A percentile compares a stretch with the other conserved stretches of the same genome.
These are phyloP conservation scores for Lolium perenne DNA, from an alignment of 176 grass and related monocot species.

Conservation along the genomic window DNA sequence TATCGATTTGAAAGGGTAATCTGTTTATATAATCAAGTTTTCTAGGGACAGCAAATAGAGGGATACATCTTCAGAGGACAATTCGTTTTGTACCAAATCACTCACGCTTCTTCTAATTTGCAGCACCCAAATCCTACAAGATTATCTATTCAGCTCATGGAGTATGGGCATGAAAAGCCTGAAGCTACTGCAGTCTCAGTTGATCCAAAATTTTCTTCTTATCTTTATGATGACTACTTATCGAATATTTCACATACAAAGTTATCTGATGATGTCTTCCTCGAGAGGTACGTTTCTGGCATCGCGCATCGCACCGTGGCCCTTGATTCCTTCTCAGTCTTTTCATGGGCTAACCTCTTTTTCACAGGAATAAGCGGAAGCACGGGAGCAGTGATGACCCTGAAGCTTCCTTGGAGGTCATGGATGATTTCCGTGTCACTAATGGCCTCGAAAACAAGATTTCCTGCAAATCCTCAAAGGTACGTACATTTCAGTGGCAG, in stretches of 20 bases:
- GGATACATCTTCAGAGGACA: not conserved
- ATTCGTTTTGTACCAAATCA: not conserved
- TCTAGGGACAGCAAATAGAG: not conserved
- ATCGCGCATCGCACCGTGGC: not conserved
- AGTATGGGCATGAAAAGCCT: conserved; percentile 63
- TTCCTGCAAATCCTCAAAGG: conserved; percentile 65
- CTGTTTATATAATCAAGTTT: not conserved
- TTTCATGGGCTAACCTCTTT: conserved; percentile 24
- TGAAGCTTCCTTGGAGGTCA: conserved; percentile 40
- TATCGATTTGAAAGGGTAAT: conserved; percentile 68
- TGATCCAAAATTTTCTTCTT: conserved; percentile 65
- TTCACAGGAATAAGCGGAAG: conserved; percentile 67
- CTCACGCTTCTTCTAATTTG: conserved; percentile 13
- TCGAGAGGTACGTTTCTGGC: conserved; percentile 55
- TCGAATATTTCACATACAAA: conserved; percentile 43
- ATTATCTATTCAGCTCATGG: conserved; percentile 70
- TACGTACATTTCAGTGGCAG: conserved; percentile 16
- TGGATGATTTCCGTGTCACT: conserved; percentile 52
- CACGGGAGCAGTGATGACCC: conserved; percentile 29
- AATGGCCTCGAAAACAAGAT: conserved; percentile 88
- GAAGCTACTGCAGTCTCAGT: conserved; percentile 57
- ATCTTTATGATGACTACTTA: conserved; percentile 56
- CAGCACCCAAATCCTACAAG: conserved; percentile 52
- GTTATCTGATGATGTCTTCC: conserved; percentile 51
- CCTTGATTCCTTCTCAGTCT: conserved; percentile 34